Evolutionary conservation across 495 filamentous ascomycete genomes (phyloP), one percentile per base, ranked within the genome.

Genomic region (Cercophora scortea): DNA sequence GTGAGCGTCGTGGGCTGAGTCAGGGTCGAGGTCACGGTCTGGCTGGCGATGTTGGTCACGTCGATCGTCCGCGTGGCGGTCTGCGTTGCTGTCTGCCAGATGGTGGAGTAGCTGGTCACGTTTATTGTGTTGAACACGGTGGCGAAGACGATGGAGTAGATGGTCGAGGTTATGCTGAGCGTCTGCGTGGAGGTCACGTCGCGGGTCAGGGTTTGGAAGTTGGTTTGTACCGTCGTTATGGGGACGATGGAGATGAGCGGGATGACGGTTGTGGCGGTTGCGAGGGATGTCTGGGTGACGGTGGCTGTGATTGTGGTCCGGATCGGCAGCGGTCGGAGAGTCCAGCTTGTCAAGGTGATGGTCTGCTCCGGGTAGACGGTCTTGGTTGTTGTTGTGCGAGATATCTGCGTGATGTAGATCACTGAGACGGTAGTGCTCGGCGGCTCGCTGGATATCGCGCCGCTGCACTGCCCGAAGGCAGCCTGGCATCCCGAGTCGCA

Each of bases 401-500:
- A 36, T 9, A 51, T 47, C 32, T 54, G 45, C 32, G 58, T 54
- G 45, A 57, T 57, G 40, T 53, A 53, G 16, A 50, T 53, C 4
- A 19, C 34, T 2, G 51, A 25, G 45, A 54, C 40, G 35, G 35
- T 47, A 5, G 45, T 42, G 32, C 17, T 19, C 12, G 33, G 34
- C 2, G 54, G 46, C 19, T n/a, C 41, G 32, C 41, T 32, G 7
- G 34, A 36, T 6, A 54, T 47, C 3, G 35, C 40, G n/a, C 19
- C 44, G 19, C 55, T 56, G 45, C 67, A 69, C 6, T 55, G 60
- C 8, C 67, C 69, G 19, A 52, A 70, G 18, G 35, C 51, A 6
- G 58, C 12, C 51, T 69, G 68, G 38, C 69, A 71, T n/a, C 67
- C 67, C 9, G 51, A 11, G 8, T 15, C 38, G 38, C 38, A 40